Conservation (phyloP, 176 grass and related monocot genomes). For the Dactylis glomerata region DNA sequence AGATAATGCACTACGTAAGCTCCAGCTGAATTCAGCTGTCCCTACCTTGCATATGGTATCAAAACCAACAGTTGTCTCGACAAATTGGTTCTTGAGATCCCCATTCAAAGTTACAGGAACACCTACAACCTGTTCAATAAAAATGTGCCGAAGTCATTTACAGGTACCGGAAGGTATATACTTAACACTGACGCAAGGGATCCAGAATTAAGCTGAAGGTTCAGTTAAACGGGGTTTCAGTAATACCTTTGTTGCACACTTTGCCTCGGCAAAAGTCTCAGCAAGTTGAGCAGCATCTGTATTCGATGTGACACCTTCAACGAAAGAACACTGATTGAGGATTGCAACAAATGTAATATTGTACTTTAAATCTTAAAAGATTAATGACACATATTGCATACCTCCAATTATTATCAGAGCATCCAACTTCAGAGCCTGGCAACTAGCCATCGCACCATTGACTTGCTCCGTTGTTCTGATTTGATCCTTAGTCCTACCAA, state of each 20-base stretch:
- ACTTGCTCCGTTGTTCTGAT: constrained; percentile 97
- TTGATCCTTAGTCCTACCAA: constrained; percentile 98
- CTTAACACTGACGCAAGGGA: not conserved
- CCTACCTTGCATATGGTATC: constrained; percentile 98
- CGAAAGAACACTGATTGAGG: constrained; percentile 9
- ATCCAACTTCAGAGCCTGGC: constrained; percentile 82
- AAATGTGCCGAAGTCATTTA: not conserved
- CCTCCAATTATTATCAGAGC: constrained; percentile 97
- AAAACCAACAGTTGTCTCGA: constrained; percentile 94
- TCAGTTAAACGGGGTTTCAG: not conserved
- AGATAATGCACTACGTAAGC: not conserved
- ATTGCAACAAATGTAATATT: not conserved
- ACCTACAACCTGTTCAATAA: constrained; percentile 71
- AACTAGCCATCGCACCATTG: constrained; percentile 80
- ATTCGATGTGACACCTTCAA: constrained; percentile 94
- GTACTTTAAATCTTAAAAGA: not conserved
- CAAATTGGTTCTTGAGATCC: constrained; percentile 99
- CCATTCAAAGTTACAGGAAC: constrained; percentile 99
- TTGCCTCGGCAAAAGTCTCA: constrained; percentile 93
- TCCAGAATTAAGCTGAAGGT: constrained; percentile 20
- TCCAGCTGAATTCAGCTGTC: not conserved
- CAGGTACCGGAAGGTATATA: not conserved
- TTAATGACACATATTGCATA: constrained; percentile 26
- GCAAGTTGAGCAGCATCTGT: constrained; percentile 96
- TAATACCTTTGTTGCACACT: constrained; percentile 87